Conservation (phyloP, 176 grass and related monocot genomes). For the Thalia dealbata region DNA sequence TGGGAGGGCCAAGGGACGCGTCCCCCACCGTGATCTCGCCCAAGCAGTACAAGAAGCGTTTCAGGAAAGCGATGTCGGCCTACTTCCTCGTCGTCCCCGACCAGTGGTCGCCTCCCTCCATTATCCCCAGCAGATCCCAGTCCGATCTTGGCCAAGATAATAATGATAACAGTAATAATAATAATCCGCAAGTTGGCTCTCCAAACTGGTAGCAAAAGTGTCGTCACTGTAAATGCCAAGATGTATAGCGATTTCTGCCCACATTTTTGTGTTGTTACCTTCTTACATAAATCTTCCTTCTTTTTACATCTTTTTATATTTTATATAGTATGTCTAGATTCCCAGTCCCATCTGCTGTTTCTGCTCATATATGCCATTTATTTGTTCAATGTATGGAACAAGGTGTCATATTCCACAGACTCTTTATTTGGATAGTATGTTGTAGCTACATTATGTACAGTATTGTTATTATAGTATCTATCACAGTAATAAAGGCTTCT, state of each 20-base stretch:
- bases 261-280: slow-evolving; percentile 6
- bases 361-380: neutral
- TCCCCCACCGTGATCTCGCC: slow-evolving; percentile 88
- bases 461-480: neutral
- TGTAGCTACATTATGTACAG: neutral
- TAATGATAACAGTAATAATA: slow-evolving; percentile 30
- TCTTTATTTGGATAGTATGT: neutral
- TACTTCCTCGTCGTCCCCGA: slow-evolving; percentile 98
- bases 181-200: slow-evolving; percentile 27
- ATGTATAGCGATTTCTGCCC: slow-evolving; percentile 1
- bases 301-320: neutral
- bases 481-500: neutral
- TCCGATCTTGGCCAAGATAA: slow-evolving; percentile 35
- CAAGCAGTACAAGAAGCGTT: slow-evolving; percentile 91
- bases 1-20: slow-evolving; percentile 64
- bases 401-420: neutral
- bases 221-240: slow-evolving; percentile 2
- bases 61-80: slow-evolving; percentile 90
- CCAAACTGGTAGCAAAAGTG: slow-evolving; percentile 16
- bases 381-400: neutral
- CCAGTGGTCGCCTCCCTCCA: slow-evolving; percentile 68
- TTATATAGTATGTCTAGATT: neutral
- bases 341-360: neutral
- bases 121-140: slow-evolving; percentile 36
- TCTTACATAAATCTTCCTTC: neutral